Base-by-base conservation (phyloP, 163 green algal species). In the Coccomyxa subellipsoidea region DNA sequence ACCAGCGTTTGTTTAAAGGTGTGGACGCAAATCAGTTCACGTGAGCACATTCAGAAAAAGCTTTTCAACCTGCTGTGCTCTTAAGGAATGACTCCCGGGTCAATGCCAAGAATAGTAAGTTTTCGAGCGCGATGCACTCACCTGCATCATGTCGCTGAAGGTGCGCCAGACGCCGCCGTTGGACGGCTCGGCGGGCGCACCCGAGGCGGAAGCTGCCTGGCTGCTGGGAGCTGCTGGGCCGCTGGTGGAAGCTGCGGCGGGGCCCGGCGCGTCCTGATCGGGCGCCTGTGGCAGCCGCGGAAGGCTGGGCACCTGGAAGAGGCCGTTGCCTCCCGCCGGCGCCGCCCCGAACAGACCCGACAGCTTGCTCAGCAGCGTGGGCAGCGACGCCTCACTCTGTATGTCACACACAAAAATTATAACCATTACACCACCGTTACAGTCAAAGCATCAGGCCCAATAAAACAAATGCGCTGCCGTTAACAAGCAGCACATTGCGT, bases 71-170 rank as follows among this genome's bases (percentile, higher is more conserved):
- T 35, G 66, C 66, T 73, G 1, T 10, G 21, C 31, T 32, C 66
- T 18, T 1, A 8, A 34, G n/a, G 21, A n/a, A 2, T 32, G 29
- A 21, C 66, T 35, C 6, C 2, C 47, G 12, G 12, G 47, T 12
- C 47, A 12, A 66, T 12, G 12, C 12, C 47, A 66, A 76, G 15
- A 76, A 36, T 34, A 12, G 72, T 78, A 29, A 78, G 72, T 31
- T 10, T 38, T 38, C 21, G 25, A 47, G 32, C 27, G 25, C 15
- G n/a, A 78, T 76, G 72, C 47, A 15, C 32, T 39, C 72, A 78
- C 72, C 35, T 73, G 66, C 66, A 73, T 73, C 66, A 73, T 73
- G 66, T 73, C 66, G 18, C 29, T 36, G 66, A 73, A 73, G 66
- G 47, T 59, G 47, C 47, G 47, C 47, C 47, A 59, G 15, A 59